Percentiles rank a stretch among this genome's conserved stretches.
These are phyloP conservation scores for Neonectria punicea DNA, from an alignment of 2,329 filamentous ascomycete genomes.

Conservation along the genomic window DNA sequence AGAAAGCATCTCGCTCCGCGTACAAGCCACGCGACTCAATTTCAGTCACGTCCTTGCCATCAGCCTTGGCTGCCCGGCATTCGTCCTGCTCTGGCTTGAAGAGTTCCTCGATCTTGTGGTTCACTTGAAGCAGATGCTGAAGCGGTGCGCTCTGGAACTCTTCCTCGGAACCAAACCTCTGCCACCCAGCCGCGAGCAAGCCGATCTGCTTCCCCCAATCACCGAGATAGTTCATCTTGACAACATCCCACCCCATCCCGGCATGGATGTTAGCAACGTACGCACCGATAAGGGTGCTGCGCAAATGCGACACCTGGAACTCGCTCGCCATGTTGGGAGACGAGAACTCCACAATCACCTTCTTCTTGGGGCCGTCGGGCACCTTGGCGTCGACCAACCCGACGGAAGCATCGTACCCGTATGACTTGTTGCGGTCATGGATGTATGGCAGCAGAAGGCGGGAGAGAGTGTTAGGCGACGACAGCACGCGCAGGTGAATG, in stretches of 20 bases:
- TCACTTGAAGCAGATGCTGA: constrained; percentile 75
- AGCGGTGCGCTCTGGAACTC: constrained; percentile 72
- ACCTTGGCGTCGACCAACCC: constrained; percentile 25
- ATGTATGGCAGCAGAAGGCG: constrained; percentile 37
- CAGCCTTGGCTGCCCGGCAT: constrained; percentile 58
- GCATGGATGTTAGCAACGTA: constrained; percentile 75
- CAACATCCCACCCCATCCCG: constrained; percentile 73
- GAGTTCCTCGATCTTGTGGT: constrained; percentile 72
- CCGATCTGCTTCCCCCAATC: constrained; percentile 79
- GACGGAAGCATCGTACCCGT: constrained; percentile 36
- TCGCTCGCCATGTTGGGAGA: constrained; percentile 80
- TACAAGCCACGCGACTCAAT: constrained; percentile 54
- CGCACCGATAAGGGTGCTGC: constrained; percentile 76
- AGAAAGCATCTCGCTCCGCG: constrained; percentile 64
- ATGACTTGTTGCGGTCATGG: constrained; percentile 28
- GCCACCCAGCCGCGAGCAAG: constrained; percentile 72
- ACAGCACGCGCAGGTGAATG: constrained; percentile 38
- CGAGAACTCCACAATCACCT: constrained; percentile 75
- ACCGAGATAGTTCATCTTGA: constrained; percentile 76
- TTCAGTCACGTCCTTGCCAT: constrained; percentile 50
- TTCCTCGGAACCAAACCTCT: constrained; percentile 73
- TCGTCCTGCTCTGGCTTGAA: constrained; percentile 70
- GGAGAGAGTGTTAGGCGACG: constrained; percentile 36
- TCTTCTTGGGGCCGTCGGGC: constrained; percentile 34
- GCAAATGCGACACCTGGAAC: constrained; percentile 75